Evolutionary conservation across 139 green algal species (phyloP).

Genomic region (Chlamydomonas sphaeroides): DNA sequence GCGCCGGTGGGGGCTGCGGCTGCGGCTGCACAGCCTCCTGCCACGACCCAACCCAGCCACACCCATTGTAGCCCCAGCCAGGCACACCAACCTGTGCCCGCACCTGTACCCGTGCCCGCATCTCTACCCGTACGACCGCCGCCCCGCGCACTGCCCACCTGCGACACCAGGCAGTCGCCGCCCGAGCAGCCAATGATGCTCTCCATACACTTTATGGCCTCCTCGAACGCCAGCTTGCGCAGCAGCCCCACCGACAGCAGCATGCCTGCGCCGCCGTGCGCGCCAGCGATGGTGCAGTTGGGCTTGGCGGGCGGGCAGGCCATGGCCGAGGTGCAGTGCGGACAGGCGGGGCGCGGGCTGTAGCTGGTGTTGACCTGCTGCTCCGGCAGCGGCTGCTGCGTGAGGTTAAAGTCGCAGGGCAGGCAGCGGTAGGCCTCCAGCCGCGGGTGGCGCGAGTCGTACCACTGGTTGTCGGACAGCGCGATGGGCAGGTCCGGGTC

Average conservation of each 20-base stretch:
- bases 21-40: too few species aligned
- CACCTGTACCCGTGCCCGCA: too few species aligned
- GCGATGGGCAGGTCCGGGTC: conserved; percentile 23
- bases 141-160: too few species aligned
- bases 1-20: too few species aligned
- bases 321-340: conserved; percentile 9
- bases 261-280: conserved; percentile 38
- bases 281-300: conserved; percentile 12
- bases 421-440: conserved; percentile 29
- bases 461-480: conserved; percentile 34
- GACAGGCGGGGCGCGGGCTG: conserved; percentile 18
- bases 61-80: too few species aligned
- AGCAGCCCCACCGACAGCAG: conserved; percentile 29
- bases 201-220: background rate
- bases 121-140: too few species aligned
- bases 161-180: conserved; percentile 24
- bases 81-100: too few species aligned
- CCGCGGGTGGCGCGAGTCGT: background rate
- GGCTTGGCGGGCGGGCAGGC: conserved; percentile 5
- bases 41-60: too few species aligned
- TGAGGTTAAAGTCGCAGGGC: conserved; percentile 34
- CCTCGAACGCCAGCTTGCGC: conserved; percentile 11
- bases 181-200: conserved; percentile 1
- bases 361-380: background rate
- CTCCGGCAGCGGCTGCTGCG: background rate